phyloP scores from a whole-genome alignment of 2,329 filamentous ascomycete genomes.

The Trichoderma oligosporum region DNA sequence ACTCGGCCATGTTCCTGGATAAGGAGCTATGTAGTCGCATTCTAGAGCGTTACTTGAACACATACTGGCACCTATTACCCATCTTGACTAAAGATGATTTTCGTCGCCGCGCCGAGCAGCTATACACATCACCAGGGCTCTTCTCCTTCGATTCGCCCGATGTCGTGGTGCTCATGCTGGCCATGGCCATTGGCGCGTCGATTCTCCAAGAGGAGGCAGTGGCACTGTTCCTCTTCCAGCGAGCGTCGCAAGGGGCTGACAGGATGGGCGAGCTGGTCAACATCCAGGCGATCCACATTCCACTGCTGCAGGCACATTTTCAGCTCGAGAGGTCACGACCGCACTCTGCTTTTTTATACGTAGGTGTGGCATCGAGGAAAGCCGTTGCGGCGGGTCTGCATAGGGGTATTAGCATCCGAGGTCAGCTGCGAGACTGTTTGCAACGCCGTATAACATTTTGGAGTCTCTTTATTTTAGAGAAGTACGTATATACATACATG shows the following conservation, averaged over 20 bases:
- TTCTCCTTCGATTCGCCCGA: constrained; percentile 10
- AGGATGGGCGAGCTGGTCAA: constrained; percentile 1
- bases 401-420: constrained; percentile 9
- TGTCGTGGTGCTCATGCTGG: constrained; percentile 10
- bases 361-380: constrained; percentile 1
- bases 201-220: background rate
- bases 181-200: constrained; percentile 11
- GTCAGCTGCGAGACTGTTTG: constrained; percentile 7
- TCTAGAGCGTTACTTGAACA: constrained; percentile 1
- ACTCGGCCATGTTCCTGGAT: constrained; percentile 6
- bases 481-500: too few species aligned
- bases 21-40: constrained; percentile 2
- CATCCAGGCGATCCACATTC: constrained; percentile 9
- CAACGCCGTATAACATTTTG: constrained; percentile 1
- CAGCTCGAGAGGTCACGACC: constrained; percentile 10
- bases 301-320: constrained; percentile 4
- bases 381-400: constrained; percentile 9
- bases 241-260: constrained; percentile 7
- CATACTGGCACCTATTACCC: constrained; percentile 10
- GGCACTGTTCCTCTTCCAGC: constrained; percentile 1
- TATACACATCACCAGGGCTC: constrained; percentile 3
- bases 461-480: constrained; percentile 10
- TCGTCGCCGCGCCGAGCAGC: constrained; percentile 2
- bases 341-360: constrained; percentile 11
- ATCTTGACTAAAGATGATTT: constrained; percentile 12